Conservation (phyloP, 345 rosid genomes). For the Schrenkiella parvula region DNA sequence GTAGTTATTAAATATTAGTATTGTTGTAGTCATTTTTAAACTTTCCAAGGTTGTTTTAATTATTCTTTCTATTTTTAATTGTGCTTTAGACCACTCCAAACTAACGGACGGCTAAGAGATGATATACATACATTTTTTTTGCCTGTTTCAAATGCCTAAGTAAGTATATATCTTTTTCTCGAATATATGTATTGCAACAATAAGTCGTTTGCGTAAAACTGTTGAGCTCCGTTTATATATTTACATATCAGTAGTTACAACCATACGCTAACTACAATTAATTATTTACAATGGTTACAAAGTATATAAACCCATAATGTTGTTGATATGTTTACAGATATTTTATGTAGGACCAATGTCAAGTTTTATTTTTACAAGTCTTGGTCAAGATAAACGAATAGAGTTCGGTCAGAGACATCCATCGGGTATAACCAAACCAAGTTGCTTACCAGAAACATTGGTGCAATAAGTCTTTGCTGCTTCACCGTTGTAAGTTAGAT, state of each 20-base stretch:
- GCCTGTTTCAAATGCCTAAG: too few species aligned
- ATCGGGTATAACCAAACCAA: conserved; percentile 28
- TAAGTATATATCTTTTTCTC: too few species aligned
- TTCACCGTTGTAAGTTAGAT: conserved; percentile 18
- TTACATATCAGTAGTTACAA: neutral
- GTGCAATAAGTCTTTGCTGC: conserved; percentile 22
- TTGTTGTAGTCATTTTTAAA: too few species aligned
- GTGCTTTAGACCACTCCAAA: too few species aligned
- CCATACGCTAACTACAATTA: neutral
- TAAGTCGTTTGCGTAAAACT: too few species aligned
- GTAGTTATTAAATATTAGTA: too few species aligned
- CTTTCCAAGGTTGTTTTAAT: too few species aligned
- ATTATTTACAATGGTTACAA: conserved; percentile 11
- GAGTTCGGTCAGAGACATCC: conserved; percentile 24
- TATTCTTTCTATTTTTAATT: too few species aligned
- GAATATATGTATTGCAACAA: too few species aligned
- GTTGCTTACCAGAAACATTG: conserved; percentile 24
- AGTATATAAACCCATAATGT: neutral
- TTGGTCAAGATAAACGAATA: neutral
- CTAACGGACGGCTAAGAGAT: too few species aligned
- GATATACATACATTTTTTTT: too few species aligned
- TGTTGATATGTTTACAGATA: neutral
- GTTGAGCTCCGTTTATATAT: neutral
- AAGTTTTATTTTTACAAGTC: neutral
- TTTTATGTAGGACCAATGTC: neutral